Base-by-base conservation (phyloP, 805 yeast genomes). In the Naumovozyma dairenensis region DNA sequence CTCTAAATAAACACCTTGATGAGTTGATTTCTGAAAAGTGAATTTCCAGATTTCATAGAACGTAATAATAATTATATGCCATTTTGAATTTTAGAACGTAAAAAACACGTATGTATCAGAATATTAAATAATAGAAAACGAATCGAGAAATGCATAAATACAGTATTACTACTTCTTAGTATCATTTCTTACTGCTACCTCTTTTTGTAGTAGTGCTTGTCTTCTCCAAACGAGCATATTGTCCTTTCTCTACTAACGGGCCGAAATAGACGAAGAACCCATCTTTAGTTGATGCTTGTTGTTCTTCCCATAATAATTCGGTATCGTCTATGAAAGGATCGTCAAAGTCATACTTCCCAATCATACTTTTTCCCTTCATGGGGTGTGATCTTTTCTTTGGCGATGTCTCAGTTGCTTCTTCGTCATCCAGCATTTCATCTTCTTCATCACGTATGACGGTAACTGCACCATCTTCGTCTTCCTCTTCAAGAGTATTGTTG, bases 261-360 rank as follows among this genome's bases (percentile, higher is more conserved):
- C 99, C 99, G 65, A 86, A 83, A 57, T 77, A 92, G 0, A 92
- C 96, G 46, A 89, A 92, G 54, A 87, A 92, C 2, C 97, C 98
- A 51, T 92, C 97, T 44, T 81, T 81, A 1, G 96, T 86, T 1
- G 89, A 77, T 2, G 89, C 87, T 6, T 94, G 77, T 49, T 82
- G 93, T 55, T 87, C 96, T 59, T 92, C 98, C 81, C 92, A 81
- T 37, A 75, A 71, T 46, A 86, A 63, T 59, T 92, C 99, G 12
- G 84, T 72, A 59, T 92, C 98, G 60, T 92, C 99, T 38, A 92
- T 92, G 51, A 92, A 92, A 2, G 97, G 98, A 57, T 92, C 99
- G 39, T 82, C 77, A 31, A 74, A 66, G 54, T 92, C 98, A 58
- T 92, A 92, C 51, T 83, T 85, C 2, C 96, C 96, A 22, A 86